Base-by-base conservation (phyloP, 805 yeast genomes). In the Yueomyces sp. region DNA sequence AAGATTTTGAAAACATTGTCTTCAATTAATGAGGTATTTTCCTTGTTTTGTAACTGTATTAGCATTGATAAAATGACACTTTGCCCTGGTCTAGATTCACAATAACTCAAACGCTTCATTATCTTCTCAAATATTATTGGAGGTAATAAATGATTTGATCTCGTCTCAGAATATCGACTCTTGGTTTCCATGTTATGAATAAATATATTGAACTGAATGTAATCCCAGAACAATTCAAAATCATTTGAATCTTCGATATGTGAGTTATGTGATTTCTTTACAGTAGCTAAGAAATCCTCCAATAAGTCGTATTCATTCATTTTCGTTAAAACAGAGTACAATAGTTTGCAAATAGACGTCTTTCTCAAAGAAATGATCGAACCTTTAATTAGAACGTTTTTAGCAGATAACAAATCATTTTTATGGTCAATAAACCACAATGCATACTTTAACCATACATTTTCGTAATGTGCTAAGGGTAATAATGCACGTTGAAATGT, bases 401-500 rank as follows among this genome's bases (percentile, higher is more conserved):
- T 55, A 0, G 63, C 59, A 6, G 51, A 46, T 2, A 49, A 4
- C 28, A 46, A 47, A 43, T 59, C 60, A 4, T 49, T 49, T 29
- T 47, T 43, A 34, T 40, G 33, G 4, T 49, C 52, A 11, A 56
- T 47, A 19, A 59, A 41, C 64, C 65, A 62, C n/a, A 48, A 42
- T 3, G 61, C 52, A 40, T 57, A 62, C 42, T 54, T 50, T 3
- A 60, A 28, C 65, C 65, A 62, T 4, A 62, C 44, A 6, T 42
- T 30, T 28, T 60, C 64, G 37, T 55, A 56, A 39, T 55, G 60
- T 1, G 61, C 60, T 12, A 61, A 43, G 6, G 61, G 54, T 5
- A 52, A 11, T 28, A 62, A 40, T 2, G 63, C 60, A 43, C 66
- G 52, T 47, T 62, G 65, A 37, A 60, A 62, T 39, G 54, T 55